Base-by-base conservation (phyloP, 1,284 basidiomycete species). In the Laetiporus sulphureus region DNA sequence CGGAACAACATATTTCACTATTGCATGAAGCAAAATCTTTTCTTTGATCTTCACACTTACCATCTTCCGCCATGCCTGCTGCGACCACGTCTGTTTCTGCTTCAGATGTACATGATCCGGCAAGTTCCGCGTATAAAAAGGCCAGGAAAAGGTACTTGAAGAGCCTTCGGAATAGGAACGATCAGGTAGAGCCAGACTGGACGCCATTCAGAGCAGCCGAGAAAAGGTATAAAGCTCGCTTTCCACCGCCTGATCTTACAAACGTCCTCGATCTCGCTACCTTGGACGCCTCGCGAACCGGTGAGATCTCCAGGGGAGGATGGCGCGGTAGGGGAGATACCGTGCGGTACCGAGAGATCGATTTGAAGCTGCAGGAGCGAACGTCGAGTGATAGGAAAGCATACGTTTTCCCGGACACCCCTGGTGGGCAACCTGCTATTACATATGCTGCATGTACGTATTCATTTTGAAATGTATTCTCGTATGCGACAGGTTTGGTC, bases 171-270 rank as follows among this genome's bases (percentile, higher is more conserved):
- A 73, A 77, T 53, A 69, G 74, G 52, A 59, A 61, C 5, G 52
- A 53, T 0, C 61, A 67, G 19, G 47, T 65, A 6, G 71, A 77
- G 16, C 50, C 60, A 12, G 69, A 72, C 38, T 85, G 83, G 79
- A 77, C 85, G 0, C 70, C 80, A 0, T 90, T 90, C 57, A 70
- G 87, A 53, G 71, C 71, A 0, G 77, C 78, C 25, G 87, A 90
- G 61, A 90, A 90, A 61, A 73, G 68, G 38, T 90, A 74, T 68
- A 90, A 87, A 60, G 68, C 81, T 0, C 71, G 73, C 27, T 88
- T 84, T 54, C 84, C 85, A 10, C 83, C 82, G 2, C 84, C 81
- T 2, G 78, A 86, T 64, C 69, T 90, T 5, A 71, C 71, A 10
- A 58, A 64, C 36, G 82, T 84, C 4, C 67, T 90, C 3, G 85